Conservation (phyloP, 2,329 filamentous ascomycete genomes). For the Talaromyces verruculosus region DNA sequence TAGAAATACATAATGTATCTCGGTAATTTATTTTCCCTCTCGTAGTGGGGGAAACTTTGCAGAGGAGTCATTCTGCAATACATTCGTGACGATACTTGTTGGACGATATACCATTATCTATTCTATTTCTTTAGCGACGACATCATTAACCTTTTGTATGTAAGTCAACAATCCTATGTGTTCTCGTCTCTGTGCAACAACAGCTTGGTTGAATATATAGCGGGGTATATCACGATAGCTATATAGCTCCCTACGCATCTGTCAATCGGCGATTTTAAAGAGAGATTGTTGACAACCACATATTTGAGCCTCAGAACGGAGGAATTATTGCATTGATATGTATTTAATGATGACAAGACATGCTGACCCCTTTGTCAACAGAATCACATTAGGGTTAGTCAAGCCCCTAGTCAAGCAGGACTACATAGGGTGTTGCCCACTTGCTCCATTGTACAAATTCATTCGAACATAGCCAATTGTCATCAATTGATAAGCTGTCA, state of each 20-base stretch:
- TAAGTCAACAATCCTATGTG: not conserved
- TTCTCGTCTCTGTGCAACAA: not conserved
- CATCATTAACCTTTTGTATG: not conserved
- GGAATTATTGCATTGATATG: not conserved
- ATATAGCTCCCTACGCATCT: not conserved
- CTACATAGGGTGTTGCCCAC: not conserved
- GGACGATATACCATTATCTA: not conserved
- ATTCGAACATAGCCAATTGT: not conserved
- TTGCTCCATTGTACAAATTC: not conserved
- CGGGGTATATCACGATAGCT: not conserved
- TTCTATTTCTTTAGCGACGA: not conserved
- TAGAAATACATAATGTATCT: not conserved
- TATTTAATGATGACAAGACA: not conserved
- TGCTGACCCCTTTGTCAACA: not conserved
- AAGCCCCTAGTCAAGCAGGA: not conserved
- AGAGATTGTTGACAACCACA: not conserved
- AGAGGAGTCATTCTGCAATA: not conserved
- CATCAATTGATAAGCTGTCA: not conserved
- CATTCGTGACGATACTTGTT: not conserved
- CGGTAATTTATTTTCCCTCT: not conserved
- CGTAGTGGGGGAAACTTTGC: not conserved
- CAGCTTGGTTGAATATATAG: not conserved
- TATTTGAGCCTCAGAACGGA: not conserved
- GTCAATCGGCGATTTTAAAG: not conserved
- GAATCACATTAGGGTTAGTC: conserved; percentile 2